These are phyloP conservation scores for Pseudocercospora cruenta DNA, from an alignment of 2,329 filamentous ascomycete species.

Conservation along the genomic window DNA sequence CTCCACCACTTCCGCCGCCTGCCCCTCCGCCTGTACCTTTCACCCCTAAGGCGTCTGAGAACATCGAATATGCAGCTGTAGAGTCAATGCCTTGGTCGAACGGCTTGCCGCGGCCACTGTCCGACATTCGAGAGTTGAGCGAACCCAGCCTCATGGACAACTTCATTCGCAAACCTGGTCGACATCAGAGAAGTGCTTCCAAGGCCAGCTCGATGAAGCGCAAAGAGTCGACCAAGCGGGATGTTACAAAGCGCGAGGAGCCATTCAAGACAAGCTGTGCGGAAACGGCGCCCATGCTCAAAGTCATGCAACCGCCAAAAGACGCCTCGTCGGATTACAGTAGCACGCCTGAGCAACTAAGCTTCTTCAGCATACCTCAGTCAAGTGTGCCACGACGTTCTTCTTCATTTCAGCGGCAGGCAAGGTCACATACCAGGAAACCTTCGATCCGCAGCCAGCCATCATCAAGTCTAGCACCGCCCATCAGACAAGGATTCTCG, in stretches of 20 bases:
- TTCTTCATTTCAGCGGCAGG: conserved; percentile 42
- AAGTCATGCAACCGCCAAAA: conserved; percentile 11
- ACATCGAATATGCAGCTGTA: conserved; percentile 4
- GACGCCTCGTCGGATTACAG: conserved; percentile 38
- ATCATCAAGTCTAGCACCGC: conserved; percentile 10
- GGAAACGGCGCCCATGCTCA: neutral
- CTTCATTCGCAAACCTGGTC: conserved; percentile 13
- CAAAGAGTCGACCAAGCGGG: conserved; percentile 28
- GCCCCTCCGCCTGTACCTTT: conserved; percentile 11
- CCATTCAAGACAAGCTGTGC: conserved; percentile 26
- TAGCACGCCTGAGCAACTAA: conserved; percentile 45
- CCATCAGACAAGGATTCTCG: conserved; percentile 33
- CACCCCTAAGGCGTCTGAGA: neutral
- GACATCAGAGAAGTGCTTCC: conserved; percentile 32
- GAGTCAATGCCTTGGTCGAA: conserved; percentile 30
- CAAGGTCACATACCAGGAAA: conserved; percentile 24
- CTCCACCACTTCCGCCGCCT: conserved; percentile 21
- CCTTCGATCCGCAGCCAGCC: conserved; percentile 25
- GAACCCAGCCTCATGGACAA: conserved; percentile 49
- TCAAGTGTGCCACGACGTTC: conserved; percentile 51
- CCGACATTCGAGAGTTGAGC: conserved; percentile 55
- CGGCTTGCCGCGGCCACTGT: conserved; percentile 48
- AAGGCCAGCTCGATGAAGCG: conserved; percentile 34
- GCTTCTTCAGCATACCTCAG: conserved; percentile 51
- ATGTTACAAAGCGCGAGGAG: conserved; percentile 22